Base-by-base conservation (phyloP, 2,329 filamentous ascomycete genomes). In the Fusarium aywerte region DNA sequence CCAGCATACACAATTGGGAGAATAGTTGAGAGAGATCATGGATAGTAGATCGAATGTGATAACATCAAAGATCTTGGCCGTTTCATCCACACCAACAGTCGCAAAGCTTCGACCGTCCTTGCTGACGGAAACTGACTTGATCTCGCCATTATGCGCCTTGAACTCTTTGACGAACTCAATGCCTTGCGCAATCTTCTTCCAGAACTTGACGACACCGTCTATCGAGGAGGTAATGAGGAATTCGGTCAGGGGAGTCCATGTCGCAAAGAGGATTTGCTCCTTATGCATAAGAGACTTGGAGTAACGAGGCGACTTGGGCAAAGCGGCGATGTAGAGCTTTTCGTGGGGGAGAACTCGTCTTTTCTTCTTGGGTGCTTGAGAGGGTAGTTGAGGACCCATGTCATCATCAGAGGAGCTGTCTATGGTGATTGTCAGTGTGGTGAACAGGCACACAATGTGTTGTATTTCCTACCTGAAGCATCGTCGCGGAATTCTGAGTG, bases 121-220 rank as follows among this genome's bases (percentile, higher is more conserved):
- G 79, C 95, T 98, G 66, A 92, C 90, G 35, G 90, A 96, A 42
- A 96, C 92, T 27, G 90, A 91, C 62, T 84, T 89, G 75, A 98
- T 92, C 75, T 96, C 92, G 50, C 92, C 92, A 58, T 87, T 85
- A 79, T 99, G 96, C 9, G 96, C 94, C 75, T 90, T 90, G 81
- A 97, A 99, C 80, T 99, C 94, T 80, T 99, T 99, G 52, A 98
- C 95, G 75, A 99, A 99, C 80, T 99, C 96, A 59, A 99, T 92
- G 1, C 92, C 92, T 32, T 92, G 89, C 3, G 88, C 90, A 67
- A 92, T 87, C 81, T 99, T 99, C 82, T 99, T 99, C 96, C 96
- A 99, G 78, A 99, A 99, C 79, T 99, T 99, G 71, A 98, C 95
- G 1, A 95, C 91, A n/a, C 96, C 96, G 76, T 99, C 96, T 40